Conservation (phyloP, 345 rosid species). For the Gynandropsis gynandra region DNA sequence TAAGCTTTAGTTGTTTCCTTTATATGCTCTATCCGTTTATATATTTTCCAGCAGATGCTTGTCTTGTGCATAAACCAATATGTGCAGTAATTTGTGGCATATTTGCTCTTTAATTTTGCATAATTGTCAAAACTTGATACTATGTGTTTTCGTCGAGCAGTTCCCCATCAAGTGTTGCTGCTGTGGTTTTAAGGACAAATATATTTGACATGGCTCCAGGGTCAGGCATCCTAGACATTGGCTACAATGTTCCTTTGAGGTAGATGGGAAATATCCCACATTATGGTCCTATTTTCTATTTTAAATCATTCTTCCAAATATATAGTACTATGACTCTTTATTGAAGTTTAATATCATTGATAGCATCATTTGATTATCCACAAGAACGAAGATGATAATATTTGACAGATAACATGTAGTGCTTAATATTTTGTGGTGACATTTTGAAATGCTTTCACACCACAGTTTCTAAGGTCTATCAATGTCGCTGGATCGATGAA, state of each 20-base stretch:
- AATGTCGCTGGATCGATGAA: slow-evolving; percentile 1
- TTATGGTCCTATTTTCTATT: slow-evolving; percentile 4
- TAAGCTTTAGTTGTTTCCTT: slow-evolving; percentile 9
- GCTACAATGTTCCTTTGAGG: slow-evolving; percentile 52
- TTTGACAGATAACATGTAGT: slow-evolving; percentile 5
- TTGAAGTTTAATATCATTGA: slow-evolving; percentile 8
- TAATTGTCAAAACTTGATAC: slow-evolving; percentile 9
- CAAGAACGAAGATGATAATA: background rate
- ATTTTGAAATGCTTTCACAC: slow-evolving; percentile 1
- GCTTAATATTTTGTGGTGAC: background rate
- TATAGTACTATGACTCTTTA: slow-evolving; percentile 12
- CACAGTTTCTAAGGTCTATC: slow-evolving; percentile 2
- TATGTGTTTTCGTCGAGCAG: slow-evolving; percentile 33
- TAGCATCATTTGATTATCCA: background rate
- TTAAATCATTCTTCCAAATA: slow-evolving; percentile 10
- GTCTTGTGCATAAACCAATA: background rate
- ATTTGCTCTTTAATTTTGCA: slow-evolving; percentile 14
- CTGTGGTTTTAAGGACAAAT: slow-evolving; percentile 46
- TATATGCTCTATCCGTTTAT: background rate
- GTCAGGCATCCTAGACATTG: slow-evolving; percentile 36
- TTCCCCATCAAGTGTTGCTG: slow-evolving; percentile 63
- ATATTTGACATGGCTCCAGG: slow-evolving; percentile 58
- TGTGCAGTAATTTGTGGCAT: slow-evolving; percentile 12
- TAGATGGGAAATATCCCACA: slow-evolving; percentile 23
- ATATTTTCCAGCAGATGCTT: slow-evolving; percentile 10